Base-by-base conservation (phyloP, 805 yeast genomes). In the Kodamaea nitidulidarum region DNA sequence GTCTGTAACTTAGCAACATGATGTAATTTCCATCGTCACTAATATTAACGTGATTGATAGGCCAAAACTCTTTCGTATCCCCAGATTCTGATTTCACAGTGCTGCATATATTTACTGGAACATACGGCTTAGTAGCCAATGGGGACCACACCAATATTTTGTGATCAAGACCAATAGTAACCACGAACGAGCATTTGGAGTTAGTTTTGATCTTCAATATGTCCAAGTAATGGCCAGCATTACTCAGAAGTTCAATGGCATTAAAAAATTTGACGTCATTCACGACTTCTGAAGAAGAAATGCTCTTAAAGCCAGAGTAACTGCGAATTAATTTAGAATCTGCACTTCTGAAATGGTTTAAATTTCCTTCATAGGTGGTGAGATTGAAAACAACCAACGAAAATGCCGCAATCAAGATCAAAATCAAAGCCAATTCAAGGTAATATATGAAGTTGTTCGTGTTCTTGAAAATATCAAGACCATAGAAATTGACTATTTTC, bases 121-220 rank as follows among this genome's bases (percentile, higher is more conserved):
- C 32, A 33, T 7, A 38, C 29, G 14, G 44, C 34, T 15, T 54
- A 1, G 67, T 58, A 7, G 44, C 24, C 39, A 80, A 54, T 3
- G 88, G 88, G 0, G 85, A 81, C 95, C 95, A 86, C 8, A 85
- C 76, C 22, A 78, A 56, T 3, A 86, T 70, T 43, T 71, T 75
- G 48, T 83, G 88, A 50, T 86, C 95, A 52, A 87, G 63, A 3
- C 90, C 91, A 18, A 83, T 73, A 1, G 84, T 72, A 0, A 85
- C 78, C 16, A 84, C 69, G 49, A 84, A 81, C 2, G 87, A 79
- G 38, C 78, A 70, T 10, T 75, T 63, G 15, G 70, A 57, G 10
- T 85, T 80, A 0, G 87, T 73, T n/a, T 70, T 61, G 8, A 84
- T 63, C 41, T 71, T 72, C 24, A 82, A 68, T 3, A 84, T 70